phyloP scores from a whole-genome alignment of 2,329 filamentous ascomycete species.

The Calcarisporium arbuscula region DNA sequence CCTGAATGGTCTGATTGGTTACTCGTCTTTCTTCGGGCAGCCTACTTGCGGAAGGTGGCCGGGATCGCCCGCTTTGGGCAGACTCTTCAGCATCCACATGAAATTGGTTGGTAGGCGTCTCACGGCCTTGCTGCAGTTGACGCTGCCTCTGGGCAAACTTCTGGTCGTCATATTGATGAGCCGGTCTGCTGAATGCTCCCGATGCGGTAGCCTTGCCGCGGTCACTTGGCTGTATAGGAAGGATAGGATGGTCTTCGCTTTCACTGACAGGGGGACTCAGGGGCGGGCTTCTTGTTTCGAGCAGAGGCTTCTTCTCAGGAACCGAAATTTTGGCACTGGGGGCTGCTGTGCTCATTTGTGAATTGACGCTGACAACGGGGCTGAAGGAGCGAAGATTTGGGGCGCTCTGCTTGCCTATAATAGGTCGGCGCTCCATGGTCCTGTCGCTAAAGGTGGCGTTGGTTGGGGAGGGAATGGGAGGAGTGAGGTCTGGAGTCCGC shows the following conservation, averaged over 20 bases:
- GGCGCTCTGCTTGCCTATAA: conserved; percentile 55
- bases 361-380: conserved; percentile 34
- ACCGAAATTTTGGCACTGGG: conserved; percentile 28
- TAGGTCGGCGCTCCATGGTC: conserved; percentile 37
- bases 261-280: conserved; percentile 61
- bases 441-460: conserved; percentile 38
- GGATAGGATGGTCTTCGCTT: conserved; percentile 55
- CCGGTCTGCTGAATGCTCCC: conserved; percentile 60
- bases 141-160: conserved; percentile 77
- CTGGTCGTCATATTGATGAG: conserved; percentile 73
- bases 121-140: conserved; percentile 70
- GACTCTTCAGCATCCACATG: conserved; percentile 41
- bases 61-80: conserved; percentile 31
- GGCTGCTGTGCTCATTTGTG: conserved; percentile 32
- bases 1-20: conserved; percentile 24
- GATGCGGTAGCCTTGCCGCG: conserved; percentile 73
- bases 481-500: conserved; percentile 43
- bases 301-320: conserved; percentile 23
- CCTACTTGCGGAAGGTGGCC: conserved; percentile 18
- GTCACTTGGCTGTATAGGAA: conserved; percentile 69
- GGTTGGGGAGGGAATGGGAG: conserved; percentile 40
- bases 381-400: conserved; percentile 59
- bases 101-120: conserved; percentile 46
- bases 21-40: no score
- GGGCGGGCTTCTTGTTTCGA: conserved; percentile 28